Base-by-base conservation (phyloP, 805 yeast species). In the Pichia thaimueangensis region DNA sequence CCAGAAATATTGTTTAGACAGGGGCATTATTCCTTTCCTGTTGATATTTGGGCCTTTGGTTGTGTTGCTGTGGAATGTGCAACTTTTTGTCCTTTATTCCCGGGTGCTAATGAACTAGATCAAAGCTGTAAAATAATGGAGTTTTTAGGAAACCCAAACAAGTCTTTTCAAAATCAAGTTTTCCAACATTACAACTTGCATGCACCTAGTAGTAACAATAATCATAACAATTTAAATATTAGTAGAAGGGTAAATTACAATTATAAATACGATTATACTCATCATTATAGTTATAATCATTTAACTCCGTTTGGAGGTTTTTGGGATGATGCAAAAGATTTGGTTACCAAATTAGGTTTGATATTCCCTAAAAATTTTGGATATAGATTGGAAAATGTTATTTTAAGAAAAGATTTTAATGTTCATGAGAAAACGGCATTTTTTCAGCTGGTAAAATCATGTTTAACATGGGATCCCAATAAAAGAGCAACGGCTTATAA, bases 1-100 rank as follows among this genome's bases (percentile, higher is more conserved):
- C 95, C 95, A 0, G 95, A 85, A 58, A 82, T 85, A 17, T 65
- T 85, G 35, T 64, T 85, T 44, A 70, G 91, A 50, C 78, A 74
- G 48, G 71, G 70, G 5, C 65, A 61, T 52, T 82, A 85, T 55
- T 74, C 86, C 0, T 73, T 64, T 47, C 87, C 93, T 2, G 73
- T 82, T 29, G 95, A 85, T 64, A 74, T 85, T 27, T 85, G 95
- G 95, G 91, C 94, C 0, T 85, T 84, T 67, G 95, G 88, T 2
- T 73, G 80, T 34, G 86, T 85, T 30, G 86, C 85, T 2, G 75
- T 76, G 6, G 95, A 85, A 57, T 69, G 79, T 34, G 83, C 86
- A 19, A 78, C 78, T 34, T 78, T 84, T 52, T 58, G 70, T 29
- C 96, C 97, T 1, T 66, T 89, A 27, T 86, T 91, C 55, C 94